A percentile compares a stretch with the other conserved stretches of the same genome.
These are phyloP conservation scores for Patellifolia procumbens DNA, from an alignment of 179 eudicot species.

Conservation along the genomic window DNA sequence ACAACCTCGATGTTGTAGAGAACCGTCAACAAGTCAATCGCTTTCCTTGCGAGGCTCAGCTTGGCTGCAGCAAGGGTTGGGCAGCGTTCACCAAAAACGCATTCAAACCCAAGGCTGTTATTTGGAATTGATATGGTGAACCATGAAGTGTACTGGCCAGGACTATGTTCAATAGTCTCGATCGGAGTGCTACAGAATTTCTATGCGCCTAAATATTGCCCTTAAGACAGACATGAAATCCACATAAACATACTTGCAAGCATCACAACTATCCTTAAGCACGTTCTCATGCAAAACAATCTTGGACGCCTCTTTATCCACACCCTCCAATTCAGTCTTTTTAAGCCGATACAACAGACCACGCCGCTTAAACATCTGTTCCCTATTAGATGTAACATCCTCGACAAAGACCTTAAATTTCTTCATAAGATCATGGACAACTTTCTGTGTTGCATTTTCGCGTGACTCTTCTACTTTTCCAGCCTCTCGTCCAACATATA, in stretches of 20 bases:
- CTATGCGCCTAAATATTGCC: neutral
- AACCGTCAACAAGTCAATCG: neutral
- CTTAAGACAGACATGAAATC: too few species aligned
- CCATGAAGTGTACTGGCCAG: neutral
- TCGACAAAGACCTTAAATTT: neutral
- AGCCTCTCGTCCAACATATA: too few species aligned
- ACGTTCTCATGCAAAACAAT: neutral
- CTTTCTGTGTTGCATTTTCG: too few species aligned
- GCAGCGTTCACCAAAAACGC: neutral
- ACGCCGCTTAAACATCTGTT: neutral
- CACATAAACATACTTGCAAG: too few species aligned
- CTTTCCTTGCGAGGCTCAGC: neutral
- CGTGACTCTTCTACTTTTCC: too few species aligned
- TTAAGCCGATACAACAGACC: too few species aligned
- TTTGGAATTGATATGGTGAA: neutral
- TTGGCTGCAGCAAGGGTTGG: neutral
- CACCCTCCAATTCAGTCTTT: neutral
- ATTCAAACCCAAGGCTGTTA: neutral
- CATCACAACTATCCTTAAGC: too few species aligned
- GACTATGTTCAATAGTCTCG: neutral
- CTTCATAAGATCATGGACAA: neutral
- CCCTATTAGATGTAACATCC: neutral
- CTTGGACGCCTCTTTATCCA: neutral
- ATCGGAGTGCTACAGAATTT: neutral
- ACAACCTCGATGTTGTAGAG: neutral